These are phyloP conservation scores for Akanthomyces muscarius DNA, from an alignment of 2,329 filamentous ascomycete genomes.

Conservation along the genomic window DNA sequence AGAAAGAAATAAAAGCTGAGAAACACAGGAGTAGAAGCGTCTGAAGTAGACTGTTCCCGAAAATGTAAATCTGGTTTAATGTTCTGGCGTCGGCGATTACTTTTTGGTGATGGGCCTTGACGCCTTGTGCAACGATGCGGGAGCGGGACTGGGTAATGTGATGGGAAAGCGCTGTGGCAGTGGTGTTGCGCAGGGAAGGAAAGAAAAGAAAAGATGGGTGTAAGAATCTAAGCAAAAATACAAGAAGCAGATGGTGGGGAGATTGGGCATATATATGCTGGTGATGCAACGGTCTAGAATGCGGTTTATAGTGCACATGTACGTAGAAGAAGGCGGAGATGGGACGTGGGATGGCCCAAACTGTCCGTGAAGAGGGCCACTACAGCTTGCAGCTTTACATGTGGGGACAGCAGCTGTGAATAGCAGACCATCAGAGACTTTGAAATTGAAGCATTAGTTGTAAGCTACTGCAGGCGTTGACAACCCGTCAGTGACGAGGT, in stretches of 20 bases:
- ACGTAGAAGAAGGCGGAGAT: background rate
- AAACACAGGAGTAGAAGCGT: too few relatives aligned
- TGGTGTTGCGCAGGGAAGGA: background rate
- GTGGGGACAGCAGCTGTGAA: background rate
- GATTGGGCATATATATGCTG: background rate
- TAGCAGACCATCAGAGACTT: background rate
- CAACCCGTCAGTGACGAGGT: background rate
- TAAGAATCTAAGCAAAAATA: background rate
- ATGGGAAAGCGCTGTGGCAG: background rate
- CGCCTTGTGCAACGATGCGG: slow-evolving; percentile 6
- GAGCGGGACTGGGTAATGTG: background rate
- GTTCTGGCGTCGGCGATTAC: too few relatives aligned
- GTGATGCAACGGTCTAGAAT: background rate
- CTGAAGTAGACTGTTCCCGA: background rate
- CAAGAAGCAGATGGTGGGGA: background rate
- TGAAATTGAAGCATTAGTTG: too few relatives aligned
- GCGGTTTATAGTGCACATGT: background rate
- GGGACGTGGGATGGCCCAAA: background rate
- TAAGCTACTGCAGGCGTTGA: too few relatives aligned
- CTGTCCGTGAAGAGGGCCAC: background rate
- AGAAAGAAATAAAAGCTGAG: too few relatives aligned
- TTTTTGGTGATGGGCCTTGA: background rate
- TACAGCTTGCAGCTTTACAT: too few relatives aligned
- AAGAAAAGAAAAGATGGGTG: too few relatives aligned
- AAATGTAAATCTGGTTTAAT: too few relatives aligned